phyloP scores from a whole-genome alignment of 1,284 basidiomycete genomes.

The Marasmius oreades region DNA sequence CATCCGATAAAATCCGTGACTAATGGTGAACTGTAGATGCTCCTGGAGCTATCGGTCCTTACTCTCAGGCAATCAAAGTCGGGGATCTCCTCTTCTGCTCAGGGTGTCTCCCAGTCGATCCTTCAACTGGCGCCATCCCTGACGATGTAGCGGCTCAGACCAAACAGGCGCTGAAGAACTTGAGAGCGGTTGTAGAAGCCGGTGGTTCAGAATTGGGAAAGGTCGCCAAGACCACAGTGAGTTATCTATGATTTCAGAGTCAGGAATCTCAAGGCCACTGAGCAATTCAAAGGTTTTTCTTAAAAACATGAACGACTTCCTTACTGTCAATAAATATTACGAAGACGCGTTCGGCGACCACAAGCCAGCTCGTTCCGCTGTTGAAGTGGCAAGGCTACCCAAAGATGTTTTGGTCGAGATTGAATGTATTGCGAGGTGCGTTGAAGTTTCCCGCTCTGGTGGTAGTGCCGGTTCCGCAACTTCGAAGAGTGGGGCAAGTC shows the following conservation, averaged over 20 bases:
- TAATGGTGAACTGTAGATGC: conserved; percentile 51
- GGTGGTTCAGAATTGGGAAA: conserved; percentile 74
- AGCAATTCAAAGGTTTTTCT: conserved; percentile 73
- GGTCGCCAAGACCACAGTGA: conserved; percentile 83
- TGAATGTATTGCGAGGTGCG: conserved; percentile 79
- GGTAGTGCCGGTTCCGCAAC: background rate
- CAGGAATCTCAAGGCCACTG: background rate
- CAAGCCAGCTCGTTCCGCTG: conserved; percentile 90
- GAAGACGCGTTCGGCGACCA: conserved; percentile 81
- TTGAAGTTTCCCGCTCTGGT: conserved; percentile 7
- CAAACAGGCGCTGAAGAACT: conserved; percentile 82
- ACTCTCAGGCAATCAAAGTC: conserved; percentile 85
- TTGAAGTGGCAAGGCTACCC: conserved; percentile 64
- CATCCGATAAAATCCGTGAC: background rate
- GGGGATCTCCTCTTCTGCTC: conserved; percentile 88
- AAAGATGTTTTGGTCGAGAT: conserved; percentile 80
- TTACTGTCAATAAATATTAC: conserved; percentile 77
- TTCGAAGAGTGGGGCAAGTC: background rate
- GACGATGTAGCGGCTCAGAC: conserved; percentile 87
- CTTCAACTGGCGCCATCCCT: conserved; percentile 65
- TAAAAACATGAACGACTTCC: conserved; percentile 92
- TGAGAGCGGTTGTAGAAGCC: conserved; percentile 81
- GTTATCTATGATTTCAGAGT: conserved; percentile 26
- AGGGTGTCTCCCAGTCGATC: conserved; percentile 87
- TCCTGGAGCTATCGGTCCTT: conserved; percentile 86